Conservation (phyloP, 176 grass and related monocot genomes). For the Oryza coarctata region DNA sequence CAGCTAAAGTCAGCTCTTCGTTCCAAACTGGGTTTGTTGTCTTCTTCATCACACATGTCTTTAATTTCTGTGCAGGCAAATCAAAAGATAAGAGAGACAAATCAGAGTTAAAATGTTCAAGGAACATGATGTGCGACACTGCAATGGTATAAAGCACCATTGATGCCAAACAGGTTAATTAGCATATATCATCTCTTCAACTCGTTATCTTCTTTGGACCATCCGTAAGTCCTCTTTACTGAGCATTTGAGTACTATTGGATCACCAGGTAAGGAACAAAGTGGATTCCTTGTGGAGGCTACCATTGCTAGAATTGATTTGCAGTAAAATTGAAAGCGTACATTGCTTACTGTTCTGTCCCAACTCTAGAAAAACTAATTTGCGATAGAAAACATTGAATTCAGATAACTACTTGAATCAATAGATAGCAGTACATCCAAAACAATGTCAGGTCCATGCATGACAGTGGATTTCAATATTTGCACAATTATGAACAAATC, state of each 20-base stretch:
- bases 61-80: slow-evolving; percentile 25
- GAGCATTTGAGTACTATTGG: neutral
- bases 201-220: too few relatives aligned
- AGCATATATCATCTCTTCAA: neutral
- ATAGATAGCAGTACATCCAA: neutral
- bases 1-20: slow-evolving; percentile 35
- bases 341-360: neutral
- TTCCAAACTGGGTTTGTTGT: slow-evolving; percentile 53
- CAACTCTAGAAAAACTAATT: neutral
- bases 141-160: neutral
- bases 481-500: neutral
- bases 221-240: too few relatives aligned
- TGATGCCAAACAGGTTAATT: neutral
- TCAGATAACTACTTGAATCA: neutral
- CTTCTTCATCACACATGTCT: slow-evolving; percentile 44
- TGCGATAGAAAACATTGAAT: neutral
- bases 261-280: neutral
- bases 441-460: too few relatives aligned
- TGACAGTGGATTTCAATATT: neutral
- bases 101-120: too few relatives aligned
- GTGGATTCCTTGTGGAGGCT: too few relatives aligned
- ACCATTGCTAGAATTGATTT: neutral
- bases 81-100: neutral
- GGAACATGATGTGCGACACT: neutral
- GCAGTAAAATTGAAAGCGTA: neutral